These are phyloP conservation scores for Samsoniella hepiali DNA, from an alignment of 2,329 filamentous ascomycete genomes.

Conservation along the genomic window DNA sequence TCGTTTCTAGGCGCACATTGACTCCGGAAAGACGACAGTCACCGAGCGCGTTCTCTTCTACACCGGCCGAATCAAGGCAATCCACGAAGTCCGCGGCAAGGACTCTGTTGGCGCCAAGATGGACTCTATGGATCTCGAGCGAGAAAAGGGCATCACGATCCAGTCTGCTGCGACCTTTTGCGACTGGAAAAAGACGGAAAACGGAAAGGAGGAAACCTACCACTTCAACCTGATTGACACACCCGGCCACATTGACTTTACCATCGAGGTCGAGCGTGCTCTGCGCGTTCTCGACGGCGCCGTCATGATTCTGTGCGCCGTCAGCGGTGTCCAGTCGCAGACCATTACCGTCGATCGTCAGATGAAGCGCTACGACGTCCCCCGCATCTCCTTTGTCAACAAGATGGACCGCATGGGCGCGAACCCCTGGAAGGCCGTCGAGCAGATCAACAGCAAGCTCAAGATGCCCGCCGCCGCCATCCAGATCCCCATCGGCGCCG, in stretches of 20 bases:
- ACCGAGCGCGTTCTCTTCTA: conserved; percentile 98
- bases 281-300: conserved; percentile 92
- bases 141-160: conserved; percentile 98
- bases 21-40: conserved; percentile 95
- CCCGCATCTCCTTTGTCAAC: conserved; percentile 93
- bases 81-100: conserved; percentile 94
- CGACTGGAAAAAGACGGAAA: conserved; percentile 87
- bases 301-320: conserved; percentile 97
- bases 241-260: conserved; percentile 97
- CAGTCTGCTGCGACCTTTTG: conserved; percentile 97
- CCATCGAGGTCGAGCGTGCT: conserved; percentile 95
- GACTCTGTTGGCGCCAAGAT: conserved; percentile 97
- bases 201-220: conserved; percentile 84
- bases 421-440: conserved; percentile 95
- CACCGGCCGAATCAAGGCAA: conserved; percentile 92
- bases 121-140: conserved; percentile 99
- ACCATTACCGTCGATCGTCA: conserved; percentile 97
- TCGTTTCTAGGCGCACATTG: conserved; percentile 78
- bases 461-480: conserved; percentile 89
- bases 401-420: conserved; percentile 99
- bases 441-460: conserved; percentile 96
- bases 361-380: conserved; percentile 98
- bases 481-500: conserved; percentile 88
- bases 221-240: conserved; percentile 99
- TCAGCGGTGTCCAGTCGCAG: conserved; percentile 95